Evolutionary conservation across 306 rosid species (phyloP).

Genomic region (Arachis stenosperma): DNA sequence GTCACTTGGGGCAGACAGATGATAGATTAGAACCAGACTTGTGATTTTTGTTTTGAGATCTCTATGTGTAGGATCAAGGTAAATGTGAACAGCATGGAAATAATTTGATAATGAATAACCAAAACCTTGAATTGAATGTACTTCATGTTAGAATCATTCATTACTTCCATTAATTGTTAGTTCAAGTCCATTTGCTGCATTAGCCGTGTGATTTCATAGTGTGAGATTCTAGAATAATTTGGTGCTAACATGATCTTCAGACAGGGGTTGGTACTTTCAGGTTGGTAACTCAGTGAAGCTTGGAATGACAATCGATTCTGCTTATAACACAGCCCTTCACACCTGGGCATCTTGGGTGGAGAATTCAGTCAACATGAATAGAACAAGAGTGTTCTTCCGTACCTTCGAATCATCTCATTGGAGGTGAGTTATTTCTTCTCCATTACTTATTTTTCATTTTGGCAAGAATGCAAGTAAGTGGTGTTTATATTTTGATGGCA

Average conservation of each 20-base stretch:
- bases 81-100: neutral
- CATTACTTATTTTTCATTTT: neutral
- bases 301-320: conserved; percentile 83
- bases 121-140: conserved; percentile 4
- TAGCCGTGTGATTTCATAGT: neutral
- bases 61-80: neutral
- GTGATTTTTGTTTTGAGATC: too few relatives aligned
- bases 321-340: conserved; percentile 65
- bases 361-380: conserved; percentile 56
- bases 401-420: conserved; percentile 91
- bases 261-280: conserved; percentile 98
- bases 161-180: neutral
- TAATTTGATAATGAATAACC: neutral
- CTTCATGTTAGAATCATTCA: conserved; percentile 6
- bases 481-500: conserved; percentile 36
- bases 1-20: neutral
- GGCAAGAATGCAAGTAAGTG: too few relatives aligned
- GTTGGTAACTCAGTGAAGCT: conserved; percentile 78
- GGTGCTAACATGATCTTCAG: conserved; percentile 50
- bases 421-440: conserved; percentile 51
- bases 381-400: conserved; percentile 79
- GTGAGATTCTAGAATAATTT: neutral
- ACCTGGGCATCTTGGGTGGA: conserved; percentile 95
- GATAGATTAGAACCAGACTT: neutral
- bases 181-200: too few relatives aligned